Evolutionary conservation across 805 yeast species (phyloP).

Genomic region (Saccharomycopsis oosterbeekiorum): DNA sequence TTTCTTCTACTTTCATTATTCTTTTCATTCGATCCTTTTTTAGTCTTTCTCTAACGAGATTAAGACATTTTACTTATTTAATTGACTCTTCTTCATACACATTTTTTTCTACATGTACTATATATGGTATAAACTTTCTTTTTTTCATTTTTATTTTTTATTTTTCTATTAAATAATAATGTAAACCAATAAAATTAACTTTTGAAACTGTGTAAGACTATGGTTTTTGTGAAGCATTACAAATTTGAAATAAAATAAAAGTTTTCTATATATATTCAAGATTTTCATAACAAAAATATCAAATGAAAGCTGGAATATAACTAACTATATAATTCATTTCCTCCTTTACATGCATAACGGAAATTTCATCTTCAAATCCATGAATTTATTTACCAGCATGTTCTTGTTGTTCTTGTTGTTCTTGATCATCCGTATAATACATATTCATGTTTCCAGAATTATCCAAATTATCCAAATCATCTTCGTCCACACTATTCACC

Average conservation of each 20-base stretch:
- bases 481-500: slow-evolving; percentile 14
- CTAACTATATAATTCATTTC: too few relatives aligned
- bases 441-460: neutral
- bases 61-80: neutral
- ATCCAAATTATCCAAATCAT: slow-evolving; percentile 1
- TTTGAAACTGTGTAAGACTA: too few relatives aligned
- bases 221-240: too few relatives aligned
- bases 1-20: neutral
- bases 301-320: neutral
- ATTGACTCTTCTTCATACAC: neutral
- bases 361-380: neutral
- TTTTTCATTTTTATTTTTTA: neutral
- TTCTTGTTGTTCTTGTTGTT: neutral
- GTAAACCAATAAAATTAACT: too few relatives aligned
- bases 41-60: neutral
- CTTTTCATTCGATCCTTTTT: neutral
- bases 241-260: too few relatives aligned
- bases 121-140: neutral
- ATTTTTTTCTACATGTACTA: neutral
- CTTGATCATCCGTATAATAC: neutral
- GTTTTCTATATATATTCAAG: neutral
- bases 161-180: neutral
- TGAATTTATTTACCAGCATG: neutral
- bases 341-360: too few relatives aligned
- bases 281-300: neutral